Evolutionary conservation across 495 filamentous ascomycete genomes (phyloP), one percentile per base, ranked within the genome.

Genomic region (Ascodesmis nigricans): DNA sequence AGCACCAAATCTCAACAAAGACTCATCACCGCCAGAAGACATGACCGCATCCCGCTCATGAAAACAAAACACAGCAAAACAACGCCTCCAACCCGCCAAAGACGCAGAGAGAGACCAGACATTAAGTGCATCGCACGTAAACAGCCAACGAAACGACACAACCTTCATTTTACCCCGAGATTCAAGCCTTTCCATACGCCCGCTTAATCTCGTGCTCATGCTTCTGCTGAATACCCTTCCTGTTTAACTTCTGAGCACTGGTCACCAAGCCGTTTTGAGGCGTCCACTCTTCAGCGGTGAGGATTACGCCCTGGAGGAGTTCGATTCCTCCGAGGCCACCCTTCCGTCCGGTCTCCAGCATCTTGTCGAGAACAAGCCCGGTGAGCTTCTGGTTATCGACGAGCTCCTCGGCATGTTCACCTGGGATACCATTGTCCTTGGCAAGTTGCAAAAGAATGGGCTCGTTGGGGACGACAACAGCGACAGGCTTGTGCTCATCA

Each of bases 241-340:
- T 65, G 57, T 78, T 77, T 23, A 79, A 57, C 58, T 79, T 81
- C 55, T 77, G 72, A n/a, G 75, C 75, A 3, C 72, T 71, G 4
- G 75, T 80, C 8, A 71, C 65, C 13, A 78, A 49, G 38, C 55
- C 84, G 58, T 91, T 95, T 34, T 90, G 76, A 32, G 87, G 78
- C 17, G 76, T 93, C 87, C 87, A 97, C 54, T 97, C 87, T 55
- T 97, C 84, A 42, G 92, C 82, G 1, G 80, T 76, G 51, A 97
- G 53, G 4, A 92, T 80, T 10, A 90, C 80, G 41, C 87, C 87
- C 38, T 80, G 74, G 45, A 97, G 75, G 32, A 93, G 79, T 60
- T 97, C 87, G 44, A 90, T 81, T 15, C 78, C 75, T 11, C 60
- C 63, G 31, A 97, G 61, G 5, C 82, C 79, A 44, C 75, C 79